Conservation (phyloP, 148 eudicot genomes). For the Rhododendron ferrugineum region DNA sequence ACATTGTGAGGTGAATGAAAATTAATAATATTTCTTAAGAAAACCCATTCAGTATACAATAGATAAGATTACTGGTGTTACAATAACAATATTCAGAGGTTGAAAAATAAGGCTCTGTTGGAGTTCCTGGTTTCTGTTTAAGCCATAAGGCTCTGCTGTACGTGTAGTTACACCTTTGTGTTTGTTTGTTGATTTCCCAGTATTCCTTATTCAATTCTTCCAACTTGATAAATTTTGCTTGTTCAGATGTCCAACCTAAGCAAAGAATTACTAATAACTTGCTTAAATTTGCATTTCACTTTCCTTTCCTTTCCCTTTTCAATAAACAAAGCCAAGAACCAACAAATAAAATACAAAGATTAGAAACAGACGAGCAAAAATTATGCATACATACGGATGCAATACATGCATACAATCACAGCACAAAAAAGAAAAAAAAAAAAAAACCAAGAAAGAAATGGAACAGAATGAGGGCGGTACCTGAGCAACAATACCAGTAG, state of each 20-base stretch:
- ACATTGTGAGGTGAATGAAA: neutral
- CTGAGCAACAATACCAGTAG: conserved; percentile 90
- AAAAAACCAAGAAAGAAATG: neutral
- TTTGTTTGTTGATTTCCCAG: neutral
- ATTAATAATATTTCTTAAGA: neutral
- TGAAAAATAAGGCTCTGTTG: neutral
- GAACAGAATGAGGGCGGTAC: conserved; percentile 19
- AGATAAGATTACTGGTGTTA: neutral
- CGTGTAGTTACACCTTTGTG: neutral
- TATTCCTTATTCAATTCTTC: neutral
- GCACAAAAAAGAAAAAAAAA: neutral
- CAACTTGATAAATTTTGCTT: no score
- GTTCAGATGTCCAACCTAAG: neutral
- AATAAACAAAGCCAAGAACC: neutral
- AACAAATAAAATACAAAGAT: neutral
- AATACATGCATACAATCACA: neutral
- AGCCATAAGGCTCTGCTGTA: neutral
- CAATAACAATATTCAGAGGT: neutral
- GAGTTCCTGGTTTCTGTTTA: neutral
- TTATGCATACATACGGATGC: neutral
- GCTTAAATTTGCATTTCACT: neutral
- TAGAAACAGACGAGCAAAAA: neutral
- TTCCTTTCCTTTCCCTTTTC: neutral
- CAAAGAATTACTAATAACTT: neutral
- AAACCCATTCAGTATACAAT: neutral